Base-by-base conservation (phyloP, 1,139 yeast genomes). In the Suhomyces anneliseae region DNA sequence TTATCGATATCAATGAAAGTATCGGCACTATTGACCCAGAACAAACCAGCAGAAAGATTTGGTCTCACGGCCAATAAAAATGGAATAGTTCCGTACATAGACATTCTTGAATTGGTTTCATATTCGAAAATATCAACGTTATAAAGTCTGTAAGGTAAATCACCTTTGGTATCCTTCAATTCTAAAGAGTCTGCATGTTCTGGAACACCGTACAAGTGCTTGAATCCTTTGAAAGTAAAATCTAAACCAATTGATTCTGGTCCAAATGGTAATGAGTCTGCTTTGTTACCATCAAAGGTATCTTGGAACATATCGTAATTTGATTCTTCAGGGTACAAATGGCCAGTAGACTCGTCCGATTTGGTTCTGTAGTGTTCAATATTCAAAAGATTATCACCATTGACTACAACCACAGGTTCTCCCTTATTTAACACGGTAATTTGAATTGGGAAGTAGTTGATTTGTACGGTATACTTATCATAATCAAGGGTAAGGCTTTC, bases 31-130 rank as follows among this genome's bases (percentile, higher is more conserved):
- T 92, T 93, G 45, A 89, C 72, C 98, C 99, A 93, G 59, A 92
- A 90, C 8, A 93, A 62, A 10, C 96, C 98, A 7, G 83, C 81
- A 1, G 95, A 74, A 1, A 74, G 61, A 0, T 72, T 78, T 0
- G 81, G 75, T 51, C 79, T 83, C 14, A 80, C 81, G 0, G 90
- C 95, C 46, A 89, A 68, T 78, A 93, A 75, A 42, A 90, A 81
- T 3, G 99, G 99, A 58, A 93, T 90, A 0, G 96, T 74, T 1
- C 99, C 99, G 60, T 93, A 93, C 95, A 90, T 90, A 29, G 99
- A 90, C 74, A 87, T 75, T 44, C 85, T 81, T 33, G 96, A 86
- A 51, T 87, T 79, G 2, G 84, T 75, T 56, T 89, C 95, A 62
- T 93, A 93, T 66, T 93, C 97, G 65, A 93, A 93, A 41, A 92